A percentile compares a stretch with the other conserved stretches of the same genome.
phyloP scores from a whole-genome alignment of 768 basidiomycete genomes.

The Boletus rubropictus region DNA sequence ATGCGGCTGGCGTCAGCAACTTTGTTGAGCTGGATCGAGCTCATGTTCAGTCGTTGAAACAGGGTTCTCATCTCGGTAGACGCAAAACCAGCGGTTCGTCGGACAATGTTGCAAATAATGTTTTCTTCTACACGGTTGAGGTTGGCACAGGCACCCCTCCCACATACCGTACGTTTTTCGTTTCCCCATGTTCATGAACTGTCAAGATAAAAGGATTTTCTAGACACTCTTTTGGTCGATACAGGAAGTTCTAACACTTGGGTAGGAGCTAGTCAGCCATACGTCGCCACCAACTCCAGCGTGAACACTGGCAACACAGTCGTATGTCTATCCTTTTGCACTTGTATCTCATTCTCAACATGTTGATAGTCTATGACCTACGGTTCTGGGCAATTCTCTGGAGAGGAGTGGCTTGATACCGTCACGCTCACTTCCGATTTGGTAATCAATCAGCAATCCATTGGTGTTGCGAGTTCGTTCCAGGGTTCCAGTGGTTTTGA shows the following conservation, averaged over 20 bases:
- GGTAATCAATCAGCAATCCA: slow-evolving; percentile 26
- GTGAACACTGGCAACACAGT: slow-evolving; percentile 16
- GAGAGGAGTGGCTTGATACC: slow-evolving; percentile 16
- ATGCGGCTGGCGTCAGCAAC: slow-evolving; percentile 4
- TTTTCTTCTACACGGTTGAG: slow-evolving; percentile 26
- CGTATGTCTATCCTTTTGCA: slow-evolving; percentile 10
- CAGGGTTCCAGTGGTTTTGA: slow-evolving; percentile 32
- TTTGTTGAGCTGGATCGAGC: slow-evolving; percentile 21
- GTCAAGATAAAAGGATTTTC: background rate
- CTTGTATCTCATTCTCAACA: no score
- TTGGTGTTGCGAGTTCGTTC: slow-evolving; percentile 30
- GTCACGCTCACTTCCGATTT: slow-evolving; percentile 3
- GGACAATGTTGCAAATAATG: slow-evolving; percentile 19
- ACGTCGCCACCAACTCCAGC: slow-evolving; percentile 16
- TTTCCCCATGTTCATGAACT: background rate
- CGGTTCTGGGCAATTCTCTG: slow-evolving; percentile 1
- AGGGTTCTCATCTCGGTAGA: background rate
- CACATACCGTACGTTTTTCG: slow-evolving; percentile 19
- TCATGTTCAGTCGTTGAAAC: slow-evolving; percentile 12
- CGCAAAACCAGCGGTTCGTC: background rate
- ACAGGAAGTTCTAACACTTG: slow-evolving; percentile 33
- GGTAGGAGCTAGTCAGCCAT: slow-evolving; percentile 24
- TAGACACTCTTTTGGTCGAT: slow-evolving; percentile 29
- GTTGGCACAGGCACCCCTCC: slow-evolving; percentile 27
- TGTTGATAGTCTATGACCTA: background rate